Evolutionary conservation across 192 early-diverging fungal species (phyloP).

Genomic region (Glomus cerebriforme): DNA sequence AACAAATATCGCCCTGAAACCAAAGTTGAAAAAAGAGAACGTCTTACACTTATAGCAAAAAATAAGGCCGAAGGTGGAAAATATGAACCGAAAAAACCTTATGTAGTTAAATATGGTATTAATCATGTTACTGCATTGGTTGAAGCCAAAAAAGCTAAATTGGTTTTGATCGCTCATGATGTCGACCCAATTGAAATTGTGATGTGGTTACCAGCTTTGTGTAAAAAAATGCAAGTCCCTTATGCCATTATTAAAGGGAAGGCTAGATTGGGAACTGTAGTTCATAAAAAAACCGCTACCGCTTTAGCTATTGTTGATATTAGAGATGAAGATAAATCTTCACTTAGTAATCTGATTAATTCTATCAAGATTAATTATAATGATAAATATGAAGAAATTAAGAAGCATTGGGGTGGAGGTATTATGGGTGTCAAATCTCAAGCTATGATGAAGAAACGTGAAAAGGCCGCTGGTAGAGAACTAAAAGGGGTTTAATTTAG

Average conservation of each 20-base stretch:
- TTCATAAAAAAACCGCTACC: conserved; percentile 99
- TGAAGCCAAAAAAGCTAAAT: conserved; percentile 98
- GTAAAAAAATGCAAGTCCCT: conserved; percentile 99
- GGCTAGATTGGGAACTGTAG: conserved; percentile 96
- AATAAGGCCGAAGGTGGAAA: conserved; percentile 88
- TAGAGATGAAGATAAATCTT: conserved; percentile 92
- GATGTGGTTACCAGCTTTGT: conserved; percentile 98
- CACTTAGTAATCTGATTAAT: conserved; percentile 82
- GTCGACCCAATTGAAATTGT: conserved; percentile 99
- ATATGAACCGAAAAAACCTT: conserved; percentile 89
- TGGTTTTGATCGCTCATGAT: conserved; percentile 99
- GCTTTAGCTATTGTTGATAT: conserved; percentile 94
- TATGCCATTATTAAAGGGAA: conserved; percentile 99
- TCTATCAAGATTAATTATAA: conserved; percentile 95
- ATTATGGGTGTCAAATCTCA: conserved; percentile 94
- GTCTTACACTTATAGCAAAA: conserved; percentile 86
- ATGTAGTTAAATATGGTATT: conserved; percentile 98
- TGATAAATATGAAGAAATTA: conserved; percentile 91
- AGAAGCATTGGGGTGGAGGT: conserved; percentile 97
- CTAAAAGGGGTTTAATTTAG: neutral
- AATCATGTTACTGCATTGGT: conserved; percentile 99
- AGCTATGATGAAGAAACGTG: conserved; percentile 76
- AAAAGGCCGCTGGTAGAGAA: conserved; percentile 25
- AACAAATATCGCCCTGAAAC: conserved; percentile 99
- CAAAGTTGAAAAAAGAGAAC: conserved; percentile 93